Evolutionary conservation across 768 basidiomycete species (phyloP).

Genomic region (Mycena venus): DNA sequence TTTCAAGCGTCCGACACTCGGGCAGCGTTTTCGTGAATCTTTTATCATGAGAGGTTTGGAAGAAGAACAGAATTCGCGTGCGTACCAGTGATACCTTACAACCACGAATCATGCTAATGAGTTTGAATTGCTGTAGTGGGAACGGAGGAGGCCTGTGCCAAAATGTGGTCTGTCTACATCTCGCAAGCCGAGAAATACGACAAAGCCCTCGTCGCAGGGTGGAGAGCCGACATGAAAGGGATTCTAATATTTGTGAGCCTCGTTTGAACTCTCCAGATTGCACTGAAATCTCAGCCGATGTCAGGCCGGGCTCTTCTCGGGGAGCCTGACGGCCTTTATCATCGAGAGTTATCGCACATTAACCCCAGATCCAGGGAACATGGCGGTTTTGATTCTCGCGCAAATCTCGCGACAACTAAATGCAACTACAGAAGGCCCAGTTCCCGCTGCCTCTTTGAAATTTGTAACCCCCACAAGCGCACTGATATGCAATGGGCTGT

Average conservation of each 20-base stretch:
- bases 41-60: too few species aligned
- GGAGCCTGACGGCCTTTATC: slow-evolving; percentile 34
- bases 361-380: slow-evolving; percentile 14
- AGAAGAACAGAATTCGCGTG: background rate
- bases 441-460: background rate
- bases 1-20: background rate
- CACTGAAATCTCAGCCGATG: background rate
- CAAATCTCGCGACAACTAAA: slow-evolving; percentile 25
- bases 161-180: slow-evolving; percentile 26
- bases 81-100: background rate
- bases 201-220: slow-evolving; percentile 20
- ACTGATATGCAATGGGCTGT: slow-evolving; percentile 11
- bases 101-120: background rate
- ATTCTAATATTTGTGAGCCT: slow-evolving; percentile 27
- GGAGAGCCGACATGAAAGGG: slow-evolving; percentile 27
- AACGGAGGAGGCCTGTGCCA: slow-evolving; percentile 14
- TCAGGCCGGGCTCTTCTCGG: slow-evolving; percentile 39
- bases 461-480: background rate
- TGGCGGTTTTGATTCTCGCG: background rate
- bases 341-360: slow-evolving; percentile 36
- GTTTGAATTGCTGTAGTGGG: background rate
- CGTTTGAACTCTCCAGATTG: background rate
- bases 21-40: background rate
- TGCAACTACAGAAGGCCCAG: background rate
- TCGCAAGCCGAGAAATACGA: slow-evolving; percentile 25